Percentiles rank a stretch among this genome's conserved stretches.
phyloP scores from a whole-genome alignment of 23 red algal species.

The Gracilaria domingensis region DNA sequence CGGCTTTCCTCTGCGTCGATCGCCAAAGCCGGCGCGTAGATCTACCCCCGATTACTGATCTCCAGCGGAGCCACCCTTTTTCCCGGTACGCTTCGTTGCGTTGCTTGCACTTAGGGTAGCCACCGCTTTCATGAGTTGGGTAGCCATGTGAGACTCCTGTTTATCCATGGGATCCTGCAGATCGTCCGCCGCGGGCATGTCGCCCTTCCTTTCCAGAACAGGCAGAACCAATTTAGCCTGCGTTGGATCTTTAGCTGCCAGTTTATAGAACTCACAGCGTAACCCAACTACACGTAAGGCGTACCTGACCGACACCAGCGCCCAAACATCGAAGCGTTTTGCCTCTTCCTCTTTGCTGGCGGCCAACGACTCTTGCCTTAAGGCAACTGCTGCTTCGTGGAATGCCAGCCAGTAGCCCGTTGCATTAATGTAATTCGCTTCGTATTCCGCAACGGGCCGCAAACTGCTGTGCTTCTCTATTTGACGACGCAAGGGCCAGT shows the following conservation, averaged over 20 bases:
- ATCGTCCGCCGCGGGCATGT: not conserved
- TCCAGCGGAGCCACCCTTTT: not conserved
- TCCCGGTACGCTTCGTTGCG: slow-evolving; percentile 5
- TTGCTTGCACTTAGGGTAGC: slow-evolving; percentile 2
- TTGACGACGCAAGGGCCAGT: not conserved
- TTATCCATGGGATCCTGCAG: not conserved
- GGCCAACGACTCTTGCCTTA: not conserved
- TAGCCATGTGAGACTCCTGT: not conserved
- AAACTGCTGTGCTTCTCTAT: not conserved
- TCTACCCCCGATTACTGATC: not conserved
- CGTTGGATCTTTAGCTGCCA: not conserved
- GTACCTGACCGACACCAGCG: not conserved
- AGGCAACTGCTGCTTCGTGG: not conserved
- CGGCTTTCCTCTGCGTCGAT: not conserved
- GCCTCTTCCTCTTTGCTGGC: not conserved
- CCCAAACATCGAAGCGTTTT: not conserved
- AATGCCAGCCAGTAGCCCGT: not conserved
- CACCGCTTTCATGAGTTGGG: not conserved
- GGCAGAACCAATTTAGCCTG: not conserved
- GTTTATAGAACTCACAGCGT: not conserved
- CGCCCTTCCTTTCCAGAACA: not conserved
- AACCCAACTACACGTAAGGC: not conserved
- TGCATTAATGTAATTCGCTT: slow-evolving; percentile 13
- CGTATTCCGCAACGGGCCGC: not conserved
- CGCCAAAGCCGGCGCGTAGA: not conserved